phyloP scores from a whole-genome alignment of 345 rosid species.

The Eucalyptus dawsonii region DNA sequence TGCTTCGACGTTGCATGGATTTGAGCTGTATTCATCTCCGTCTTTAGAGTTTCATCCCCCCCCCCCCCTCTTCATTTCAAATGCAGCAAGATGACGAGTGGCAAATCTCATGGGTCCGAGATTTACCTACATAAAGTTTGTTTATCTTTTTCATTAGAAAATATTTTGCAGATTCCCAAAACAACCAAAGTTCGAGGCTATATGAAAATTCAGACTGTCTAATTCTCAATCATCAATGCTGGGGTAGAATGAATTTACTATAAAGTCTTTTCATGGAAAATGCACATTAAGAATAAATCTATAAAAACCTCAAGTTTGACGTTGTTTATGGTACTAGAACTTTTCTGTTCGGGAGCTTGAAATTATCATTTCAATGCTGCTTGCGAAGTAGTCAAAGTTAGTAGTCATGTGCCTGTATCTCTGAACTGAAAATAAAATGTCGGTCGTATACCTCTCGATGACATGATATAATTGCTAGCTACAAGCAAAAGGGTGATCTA shows the following conservation, averaged over 20 bases:
- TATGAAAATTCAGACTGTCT: neutral
- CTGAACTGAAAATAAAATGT: neutral
- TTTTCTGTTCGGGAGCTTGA: neutral
- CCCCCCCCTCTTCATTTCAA: neutral
- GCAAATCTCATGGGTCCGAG: neutral
- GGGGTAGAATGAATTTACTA: neutral
- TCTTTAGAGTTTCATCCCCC: neutral
- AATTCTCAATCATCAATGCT: neutral
- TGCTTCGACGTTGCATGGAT: neutral
- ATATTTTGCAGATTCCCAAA: neutral
- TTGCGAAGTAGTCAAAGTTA: neutral
- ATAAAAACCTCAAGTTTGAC: neutral
- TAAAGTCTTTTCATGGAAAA: neutral
- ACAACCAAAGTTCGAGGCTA: neutral
- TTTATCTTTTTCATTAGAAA: neutral
- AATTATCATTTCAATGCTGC: neutral
- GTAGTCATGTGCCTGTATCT: neutral
- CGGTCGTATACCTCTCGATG: neutral
- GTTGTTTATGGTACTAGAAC: neutral
- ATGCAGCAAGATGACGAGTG: neutral
- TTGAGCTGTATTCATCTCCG: neutral
- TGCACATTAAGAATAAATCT: neutral
- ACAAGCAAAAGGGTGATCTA: neutral
- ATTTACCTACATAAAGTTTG: neutral
- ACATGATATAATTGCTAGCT: neutral